Conservation (phyloP, 441 rosid species). For the Populus hybrid region DNA sequence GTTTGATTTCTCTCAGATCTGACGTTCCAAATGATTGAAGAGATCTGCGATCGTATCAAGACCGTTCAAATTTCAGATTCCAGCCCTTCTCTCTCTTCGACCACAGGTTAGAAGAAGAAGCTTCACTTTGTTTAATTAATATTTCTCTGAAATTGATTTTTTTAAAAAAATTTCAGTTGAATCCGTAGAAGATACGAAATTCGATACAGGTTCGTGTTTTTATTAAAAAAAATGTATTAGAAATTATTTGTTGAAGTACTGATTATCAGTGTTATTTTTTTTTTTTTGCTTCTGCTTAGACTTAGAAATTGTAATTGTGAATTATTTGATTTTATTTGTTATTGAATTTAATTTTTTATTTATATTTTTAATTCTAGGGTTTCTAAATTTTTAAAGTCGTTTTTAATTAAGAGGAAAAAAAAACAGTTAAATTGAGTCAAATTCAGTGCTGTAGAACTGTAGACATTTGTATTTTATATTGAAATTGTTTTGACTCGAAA, state of each 20-base stretch:
- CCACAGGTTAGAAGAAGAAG: neutral
- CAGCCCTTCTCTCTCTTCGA: neutral
- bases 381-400: neutral
- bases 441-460: neutral
- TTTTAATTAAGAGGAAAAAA: neutral
- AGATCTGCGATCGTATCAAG: neutral
- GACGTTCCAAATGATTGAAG: neutral
- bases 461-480: neutral
- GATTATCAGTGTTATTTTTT: no score
- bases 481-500: no score
- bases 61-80: neutral
- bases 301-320: neutral
- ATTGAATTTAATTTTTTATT: no score
- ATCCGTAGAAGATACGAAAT: neutral
- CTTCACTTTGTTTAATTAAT: neutral
- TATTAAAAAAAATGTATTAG: no score
- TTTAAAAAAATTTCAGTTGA: neutral
- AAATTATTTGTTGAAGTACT: no score
- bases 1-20: neutral
- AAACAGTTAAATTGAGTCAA: neutral
- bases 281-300: neutral
- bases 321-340: no score
- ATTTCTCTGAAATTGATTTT: neutral
- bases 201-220: neutral
- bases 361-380: neutral